Percentiles rank a stretch among this genome's conserved stretches.
phyloP scores from a whole-genome alignment of 2,329 filamentous ascomycete species.

The Stachybotrys echinatus region DNA sequence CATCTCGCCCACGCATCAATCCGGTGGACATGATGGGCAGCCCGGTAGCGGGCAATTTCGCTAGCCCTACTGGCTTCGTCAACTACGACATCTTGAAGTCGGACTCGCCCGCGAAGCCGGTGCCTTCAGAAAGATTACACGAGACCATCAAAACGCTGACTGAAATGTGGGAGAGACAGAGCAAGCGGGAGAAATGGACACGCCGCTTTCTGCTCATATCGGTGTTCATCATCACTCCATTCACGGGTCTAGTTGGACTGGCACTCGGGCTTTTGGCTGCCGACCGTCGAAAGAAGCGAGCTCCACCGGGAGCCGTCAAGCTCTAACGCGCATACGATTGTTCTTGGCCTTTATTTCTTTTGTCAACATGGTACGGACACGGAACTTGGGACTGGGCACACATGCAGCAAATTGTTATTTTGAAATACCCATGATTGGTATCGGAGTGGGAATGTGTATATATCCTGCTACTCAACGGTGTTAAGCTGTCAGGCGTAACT shows the following conservation, averaged over 20 bases:
- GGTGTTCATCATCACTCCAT: too few species aligned
- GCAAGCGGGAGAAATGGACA: too few species aligned
- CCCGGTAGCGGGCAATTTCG: constrained; percentile 49
- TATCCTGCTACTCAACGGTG: background rate
- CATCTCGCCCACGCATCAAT: constrained; percentile 33
- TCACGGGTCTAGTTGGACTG: too few species aligned
- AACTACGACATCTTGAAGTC: constrained; percentile 46
- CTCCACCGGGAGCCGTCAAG: too few species aligned
- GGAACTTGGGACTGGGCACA: background rate
- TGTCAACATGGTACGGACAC: background rate
- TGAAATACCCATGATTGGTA: background rate
- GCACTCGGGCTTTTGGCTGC: too few species aligned
- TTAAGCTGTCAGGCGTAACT: background rate
- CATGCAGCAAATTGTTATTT: background rate
- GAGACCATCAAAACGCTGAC: too few species aligned
- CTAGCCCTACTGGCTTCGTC: constrained; percentile 61
- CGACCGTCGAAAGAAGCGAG: too few species aligned
- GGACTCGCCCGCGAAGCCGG: constrained; percentile 18
- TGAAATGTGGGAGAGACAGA: background rate
- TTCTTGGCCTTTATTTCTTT: background rate
- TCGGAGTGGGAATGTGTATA: background rate
- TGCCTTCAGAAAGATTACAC: constrained; percentile 20
- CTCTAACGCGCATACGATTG: too few species aligned
- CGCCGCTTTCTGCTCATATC: too few species aligned
- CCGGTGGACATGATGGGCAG: constrained; percentile 53